Evolutionary conservation across 306 rosid species (phyloP).

Genomic region (Argentina anserina): DNA sequence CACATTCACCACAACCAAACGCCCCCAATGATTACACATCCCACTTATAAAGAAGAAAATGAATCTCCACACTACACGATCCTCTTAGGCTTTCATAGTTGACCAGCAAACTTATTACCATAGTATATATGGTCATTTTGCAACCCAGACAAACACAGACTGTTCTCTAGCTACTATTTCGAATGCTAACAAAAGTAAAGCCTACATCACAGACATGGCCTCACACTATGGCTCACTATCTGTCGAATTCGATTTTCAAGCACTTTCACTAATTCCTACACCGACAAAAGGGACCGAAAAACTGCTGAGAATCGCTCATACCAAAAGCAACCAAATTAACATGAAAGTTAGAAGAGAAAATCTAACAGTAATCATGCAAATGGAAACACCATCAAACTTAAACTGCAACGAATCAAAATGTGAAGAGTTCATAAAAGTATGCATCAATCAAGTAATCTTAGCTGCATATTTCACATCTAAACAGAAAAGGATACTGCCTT

Average conservation of each 20-base stretch:
- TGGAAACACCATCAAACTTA: neutral
- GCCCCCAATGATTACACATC: neutral
- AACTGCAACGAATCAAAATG: neutral
- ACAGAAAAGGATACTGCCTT: constrained; percentile 97
- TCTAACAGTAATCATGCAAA: neutral
- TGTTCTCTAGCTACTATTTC: neutral
- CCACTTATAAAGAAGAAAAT: neutral
- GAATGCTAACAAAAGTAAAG: neutral
- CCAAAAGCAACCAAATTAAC: neutral
- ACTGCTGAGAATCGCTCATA: neutral
- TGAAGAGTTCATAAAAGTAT: neutral
- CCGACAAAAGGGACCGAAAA: neutral
- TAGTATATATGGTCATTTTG: neutral
- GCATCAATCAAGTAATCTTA: neutral
- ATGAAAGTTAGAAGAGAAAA: neutral
- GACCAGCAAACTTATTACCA: neutral
- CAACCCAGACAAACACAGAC: neutral
- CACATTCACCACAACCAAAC: neutral
- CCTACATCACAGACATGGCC: neutral
- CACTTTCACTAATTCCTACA: neutral
- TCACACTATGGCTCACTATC: neutral
- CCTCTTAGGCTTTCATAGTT: neutral
- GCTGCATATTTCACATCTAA: constrained; percentile 5
- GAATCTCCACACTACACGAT: neutral
- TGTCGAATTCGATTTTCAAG: neutral